Conservation (phyloP, 2,329 filamentous ascomycete species). For the Phaeosphaeria sp. region DNA sequence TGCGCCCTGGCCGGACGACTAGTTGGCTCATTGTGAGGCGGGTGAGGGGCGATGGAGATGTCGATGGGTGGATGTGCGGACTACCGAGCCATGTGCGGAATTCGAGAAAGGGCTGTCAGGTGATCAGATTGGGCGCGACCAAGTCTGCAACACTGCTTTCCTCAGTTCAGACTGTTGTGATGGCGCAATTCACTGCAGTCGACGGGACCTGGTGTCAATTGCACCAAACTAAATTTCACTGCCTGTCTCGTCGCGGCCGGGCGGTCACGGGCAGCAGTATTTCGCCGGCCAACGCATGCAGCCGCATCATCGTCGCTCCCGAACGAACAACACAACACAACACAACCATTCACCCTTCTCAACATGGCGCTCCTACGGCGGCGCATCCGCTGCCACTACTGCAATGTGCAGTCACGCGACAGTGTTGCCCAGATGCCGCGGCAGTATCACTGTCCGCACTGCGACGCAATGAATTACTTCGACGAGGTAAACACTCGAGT, state of each 20-base stretch:
- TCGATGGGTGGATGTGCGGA: slow-evolving; percentile 20
- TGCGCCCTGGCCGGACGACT: slow-evolving; percentile 29
- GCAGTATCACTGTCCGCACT: slow-evolving; percentile 59
- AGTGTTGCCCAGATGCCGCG: slow-evolving; percentile 27
- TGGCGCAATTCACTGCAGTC: not conserved
- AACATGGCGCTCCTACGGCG: slow-evolving; percentile 44
- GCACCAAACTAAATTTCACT: slow-evolving; percentile 22
- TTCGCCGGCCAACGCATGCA: not conserved
- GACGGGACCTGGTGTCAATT: slow-evolving; percentile 1
- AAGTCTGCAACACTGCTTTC: not conserved
- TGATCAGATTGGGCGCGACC: not conserved
- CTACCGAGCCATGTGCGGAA: slow-evolving; percentile 35
- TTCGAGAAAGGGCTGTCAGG: not conserved
- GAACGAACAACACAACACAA: not conserved
- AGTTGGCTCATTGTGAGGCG: slow-evolving; percentile 48
- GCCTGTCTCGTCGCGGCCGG: slow-evolving; percentile 6
- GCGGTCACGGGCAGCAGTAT: slow-evolving; percentile 27
- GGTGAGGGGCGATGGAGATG: slow-evolving; percentile 57
- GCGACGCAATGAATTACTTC: slow-evolving; percentile 87
- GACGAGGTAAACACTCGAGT: slow-evolving; percentile 69
- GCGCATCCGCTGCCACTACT: slow-evolving; percentile 46
- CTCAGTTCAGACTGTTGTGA: not conserved
- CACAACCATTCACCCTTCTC: slow-evolving; percentile 13
- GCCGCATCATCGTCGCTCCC: not conserved
- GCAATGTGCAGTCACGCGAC: slow-evolving; percentile 34